A percentile compares a stretch with the other conserved stretches of the same genome.
phyloP scores from a whole-genome alignment of 306 rosid species.

The Alnus glutinosa region DNA sequence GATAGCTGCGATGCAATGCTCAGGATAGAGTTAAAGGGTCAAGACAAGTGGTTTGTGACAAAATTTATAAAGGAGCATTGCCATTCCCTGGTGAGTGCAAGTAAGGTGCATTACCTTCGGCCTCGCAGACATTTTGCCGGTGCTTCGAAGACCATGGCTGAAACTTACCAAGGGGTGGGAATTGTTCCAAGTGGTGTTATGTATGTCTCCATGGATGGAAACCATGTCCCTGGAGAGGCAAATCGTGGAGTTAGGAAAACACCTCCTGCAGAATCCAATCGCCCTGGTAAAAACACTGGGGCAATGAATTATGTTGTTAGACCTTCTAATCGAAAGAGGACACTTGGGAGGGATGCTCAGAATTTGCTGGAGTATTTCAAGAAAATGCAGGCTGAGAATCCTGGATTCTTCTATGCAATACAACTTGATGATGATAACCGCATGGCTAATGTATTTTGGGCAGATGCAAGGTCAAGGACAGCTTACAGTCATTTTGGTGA shows the following conservation, averaged over 20 bases:
- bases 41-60: conserved; percentile 79
- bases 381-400: conserved; percentile 94
- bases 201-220: conserved; percentile 83
- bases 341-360: conserved; percentile 83
- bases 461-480: conserved; percentile 85
- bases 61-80: conserved; percentile 85
- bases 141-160: conserved; percentile 62
- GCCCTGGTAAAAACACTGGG: conserved; percentile 43
- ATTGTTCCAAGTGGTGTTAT: conserved; percentile 88
- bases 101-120: conserved; percentile 52
- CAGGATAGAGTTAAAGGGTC: conserved; percentile 64
- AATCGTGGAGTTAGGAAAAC: conserved; percentile 48
- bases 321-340: conserved; percentile 51
- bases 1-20: conserved; percentile 79
- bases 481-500: conserved; percentile 92
- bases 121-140: conserved; percentile 88
- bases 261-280: conserved; percentile 47
- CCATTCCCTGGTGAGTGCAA: conserved; percentile 56
- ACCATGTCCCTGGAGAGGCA: conserved; percentile 48
- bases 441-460: conserved; percentile 85
- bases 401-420: conserved; percentile 89
- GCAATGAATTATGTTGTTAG: conserved; percentile 44
- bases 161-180: conserved; percentile 67
- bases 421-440: conserved; percentile 86
- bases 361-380: conserved; percentile 87